Base-by-base conservation (phyloP, 2,329 filamentous ascomycete species). In the Aspergillus sergii region DNA sequence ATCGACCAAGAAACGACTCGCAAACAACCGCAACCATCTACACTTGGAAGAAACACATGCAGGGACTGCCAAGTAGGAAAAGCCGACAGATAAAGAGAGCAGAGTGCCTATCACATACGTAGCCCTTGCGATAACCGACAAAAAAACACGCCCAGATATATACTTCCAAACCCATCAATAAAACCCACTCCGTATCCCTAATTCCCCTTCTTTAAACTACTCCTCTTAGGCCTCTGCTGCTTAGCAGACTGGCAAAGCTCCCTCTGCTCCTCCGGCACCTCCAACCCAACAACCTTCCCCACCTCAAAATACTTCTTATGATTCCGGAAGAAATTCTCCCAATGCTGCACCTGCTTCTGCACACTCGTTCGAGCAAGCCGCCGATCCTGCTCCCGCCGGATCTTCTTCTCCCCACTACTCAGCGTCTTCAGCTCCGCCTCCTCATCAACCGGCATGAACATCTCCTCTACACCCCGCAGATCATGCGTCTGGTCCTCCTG, bases 391-490 rank as follows among this genome's bases (percentile, higher is more conserved):
- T 86, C 85, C 66, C 86, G 85, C 61, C 85, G 73, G 32, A 80
- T 79, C 77, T 86, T 86, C 69, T 77, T 72, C 73, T 81, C 73
- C n/a, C 71, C 75, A 41, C 71, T 72, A 7, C 71, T 76, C 67
- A 81, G 64, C 8, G 56, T 57, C 63, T 69, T 68, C n/a, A 75
- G 69, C 32, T 69, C 71, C 23, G 70, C 74, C 21, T 85, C 80
- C 41, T 94, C 91, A 30, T 91, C 84, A 10, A 94, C 75, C 0
- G 88, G 86, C 2, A 89, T 77, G 79, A 88, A 98, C 86, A 96
- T 95, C 66, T 89, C 86, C 80, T 98, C 95, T 5, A 92, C 90
- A 53, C 95, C 95, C 65, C 91, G 87, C 76, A 97, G 81, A 80
- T 99, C 95, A 4, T 91, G 85, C 2, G 89, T 95, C 36, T 89